A percentile compares a stretch with the other conserved stretches of the same genome.
These are phyloP conservation scores for Pyrenochaeta sp. DNA, from an alignment of 2,329 filamentous ascomycete species.

Conservation along the genomic window DNA sequence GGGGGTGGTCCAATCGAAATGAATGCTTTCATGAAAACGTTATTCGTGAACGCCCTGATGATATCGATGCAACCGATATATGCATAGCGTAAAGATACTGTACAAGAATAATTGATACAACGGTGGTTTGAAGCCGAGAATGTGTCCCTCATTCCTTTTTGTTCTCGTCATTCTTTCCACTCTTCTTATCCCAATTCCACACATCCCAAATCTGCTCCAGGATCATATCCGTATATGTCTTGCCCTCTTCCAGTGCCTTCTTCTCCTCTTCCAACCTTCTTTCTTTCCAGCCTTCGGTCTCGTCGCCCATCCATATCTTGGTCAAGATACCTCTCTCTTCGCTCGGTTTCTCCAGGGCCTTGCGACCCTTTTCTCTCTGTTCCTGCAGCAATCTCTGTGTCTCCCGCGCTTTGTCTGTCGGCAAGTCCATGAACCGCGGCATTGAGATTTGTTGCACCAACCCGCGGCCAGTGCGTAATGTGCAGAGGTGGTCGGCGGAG, in stretches of 20 bases:
- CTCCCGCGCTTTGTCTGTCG: conserved; percentile 48
- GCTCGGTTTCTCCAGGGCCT: conserved; percentile 40
- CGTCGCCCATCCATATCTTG: conserved; percentile 50
- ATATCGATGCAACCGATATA: neutral
- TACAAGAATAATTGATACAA: too few relatives aligned
- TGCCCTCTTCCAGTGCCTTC: conserved; percentile 49
- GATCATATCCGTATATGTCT: conserved; percentile 53
- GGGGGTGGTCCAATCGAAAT: too few relatives aligned
- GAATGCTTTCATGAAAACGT: neutral
- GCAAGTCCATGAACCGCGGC: conserved; percentile 28
- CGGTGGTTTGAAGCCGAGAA: too few relatives aligned
- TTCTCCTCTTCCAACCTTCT: conserved; percentile 54
- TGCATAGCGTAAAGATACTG: too few relatives aligned
- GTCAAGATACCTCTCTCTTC: conserved; percentile 37
- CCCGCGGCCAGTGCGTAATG: conserved; percentile 49
- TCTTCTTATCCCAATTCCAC: conserved; percentile 54
- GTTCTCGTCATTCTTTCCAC: conserved; percentile 29
- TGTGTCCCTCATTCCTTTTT: conserved; percentile 29
- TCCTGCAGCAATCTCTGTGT: conserved; percentile 48
- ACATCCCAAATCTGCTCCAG: conserved; percentile 58
- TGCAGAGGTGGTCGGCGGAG: conserved; percentile 58
- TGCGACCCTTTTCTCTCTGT: conserved; percentile 42
- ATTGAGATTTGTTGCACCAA: conserved; percentile 44
- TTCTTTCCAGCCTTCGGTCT: conserved; percentile 56
- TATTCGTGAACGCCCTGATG: neutral